Evolutionary conservation across 2,329 filamentous ascomycete genomes (phyloP).

Genomic region (Malbranchea cinnamomea): DNA sequence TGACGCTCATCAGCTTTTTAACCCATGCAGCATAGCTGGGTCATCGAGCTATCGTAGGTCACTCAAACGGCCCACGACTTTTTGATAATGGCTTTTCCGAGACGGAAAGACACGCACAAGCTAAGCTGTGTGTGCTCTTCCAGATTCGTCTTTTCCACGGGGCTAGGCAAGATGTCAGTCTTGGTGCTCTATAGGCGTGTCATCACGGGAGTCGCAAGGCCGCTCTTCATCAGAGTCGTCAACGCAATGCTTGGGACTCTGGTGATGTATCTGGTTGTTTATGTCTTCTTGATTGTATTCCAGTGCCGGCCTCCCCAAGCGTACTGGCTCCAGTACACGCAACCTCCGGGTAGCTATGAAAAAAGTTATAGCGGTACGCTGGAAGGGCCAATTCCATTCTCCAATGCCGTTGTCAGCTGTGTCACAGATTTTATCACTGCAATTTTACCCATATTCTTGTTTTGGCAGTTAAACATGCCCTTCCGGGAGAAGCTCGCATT

Average conservation of each 20-base stretch:
- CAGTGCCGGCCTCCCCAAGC: slow-evolving; percentile 4
- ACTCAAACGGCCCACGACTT: too few species aligned
- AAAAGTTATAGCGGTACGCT: slow-evolving; percentile 4
- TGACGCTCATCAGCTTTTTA: too few species aligned
- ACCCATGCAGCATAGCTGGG: too few species aligned
- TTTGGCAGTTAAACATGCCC: slow-evolving; percentile 6
- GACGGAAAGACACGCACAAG: not conserved
- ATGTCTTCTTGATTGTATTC: slow-evolving; percentile 3
- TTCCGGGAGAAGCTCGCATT: slow-evolving; percentile 5
- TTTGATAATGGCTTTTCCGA: not conserved
- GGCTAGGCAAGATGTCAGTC: slow-evolving; percentile 5
- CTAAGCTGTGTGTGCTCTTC: not conserved
- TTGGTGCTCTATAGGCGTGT: slow-evolving; percentile 7
- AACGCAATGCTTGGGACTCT: slow-evolving; percentile 3
- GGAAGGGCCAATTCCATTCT: slow-evolving; percentile 5
- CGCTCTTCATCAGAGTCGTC: slow-evolving; percentile 5
- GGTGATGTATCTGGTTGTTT: slow-evolving; percentile 3
- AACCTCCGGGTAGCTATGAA: too few species aligned
- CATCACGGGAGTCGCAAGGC: slow-evolving; percentile 6
- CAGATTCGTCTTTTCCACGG: slow-evolving; percentile 5
- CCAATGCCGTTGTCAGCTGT: slow-evolving; percentile 4
- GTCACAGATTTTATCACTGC: slow-evolving; percentile 5
- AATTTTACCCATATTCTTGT: slow-evolving; percentile 5
- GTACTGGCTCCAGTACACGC: slow-evolving; percentile 6
- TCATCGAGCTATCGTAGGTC: too few species aligned